A percentile compares a stretch with the other conserved stretches of the same genome.
Conservation (phyloP, 2,329 filamentous ascomycete genomes). For the Ophiocordyceps camponoti-floridani region DNA sequence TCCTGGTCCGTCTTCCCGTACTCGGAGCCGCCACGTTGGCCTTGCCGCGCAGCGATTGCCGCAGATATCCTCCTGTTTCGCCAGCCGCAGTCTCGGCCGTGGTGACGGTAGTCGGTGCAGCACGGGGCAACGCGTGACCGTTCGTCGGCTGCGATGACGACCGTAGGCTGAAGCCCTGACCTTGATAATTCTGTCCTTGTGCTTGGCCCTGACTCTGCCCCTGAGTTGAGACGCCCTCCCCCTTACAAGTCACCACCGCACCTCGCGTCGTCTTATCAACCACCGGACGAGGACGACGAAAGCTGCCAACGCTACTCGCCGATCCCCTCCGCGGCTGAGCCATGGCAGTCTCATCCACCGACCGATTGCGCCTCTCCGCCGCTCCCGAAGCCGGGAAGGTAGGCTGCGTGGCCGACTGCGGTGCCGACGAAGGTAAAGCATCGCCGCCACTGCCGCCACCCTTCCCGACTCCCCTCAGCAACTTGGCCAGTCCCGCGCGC, state of each 20-base stretch:
- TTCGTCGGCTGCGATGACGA: slow-evolving; percentile 45
- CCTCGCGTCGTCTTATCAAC: too few relatives aligned
- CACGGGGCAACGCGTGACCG: background rate
- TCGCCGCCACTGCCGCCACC: background rate
- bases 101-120: too few relatives aligned
- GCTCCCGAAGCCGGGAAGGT: too few relatives aligned
- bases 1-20: slow-evolving; percentile 9
- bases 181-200: background rate
- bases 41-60: slow-evolving; percentile 23
- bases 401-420: background rate
- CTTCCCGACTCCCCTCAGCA: background rate
- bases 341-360: slow-evolving; percentile 7
- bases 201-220: too few relatives aligned
- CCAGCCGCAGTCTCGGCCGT: too few relatives aligned
- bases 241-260: too few relatives aligned
- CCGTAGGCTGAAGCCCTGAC: slow-evolving; percentile 41
- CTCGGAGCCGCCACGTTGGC: slow-evolving; percentile 6
- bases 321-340: slow-evolving; percentile 31
- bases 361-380: slow-evolving; percentile 7
- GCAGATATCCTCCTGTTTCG: slow-evolving; percentile 18
- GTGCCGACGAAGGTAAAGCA: background rate
- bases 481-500: background rate
- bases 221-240: too few relatives aligned
- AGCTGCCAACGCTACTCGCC: slow-evolving; percentile 64
- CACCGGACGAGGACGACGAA: slow-evolving; percentile 39